Evolutionary conservation across 345 rosid genomes (phyloP).

Genomic region (Bretschneidera sinensis): DNA sequence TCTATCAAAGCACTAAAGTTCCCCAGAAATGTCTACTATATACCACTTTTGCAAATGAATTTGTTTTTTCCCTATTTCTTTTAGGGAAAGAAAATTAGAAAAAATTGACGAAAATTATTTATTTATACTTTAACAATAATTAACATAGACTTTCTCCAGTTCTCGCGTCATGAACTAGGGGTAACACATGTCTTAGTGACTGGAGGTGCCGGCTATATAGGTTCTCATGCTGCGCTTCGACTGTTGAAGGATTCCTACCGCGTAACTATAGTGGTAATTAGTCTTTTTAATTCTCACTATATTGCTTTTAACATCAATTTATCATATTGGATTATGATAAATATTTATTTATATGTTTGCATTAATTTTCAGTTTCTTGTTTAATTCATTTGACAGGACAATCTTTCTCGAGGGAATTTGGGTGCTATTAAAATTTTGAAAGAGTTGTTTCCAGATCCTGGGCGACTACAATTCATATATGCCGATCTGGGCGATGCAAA

Average conservation of each 20-base stretch:
- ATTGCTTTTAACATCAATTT: too few species aligned
- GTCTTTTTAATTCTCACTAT: too few species aligned
- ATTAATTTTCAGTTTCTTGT: too few species aligned
- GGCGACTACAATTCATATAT: slow-evolving; percentile 51
- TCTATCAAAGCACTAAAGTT: too few species aligned
- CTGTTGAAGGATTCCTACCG: slow-evolving; percentile 61
- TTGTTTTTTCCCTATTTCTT: too few species aligned
- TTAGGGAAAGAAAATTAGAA: too few species aligned
- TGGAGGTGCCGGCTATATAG: slow-evolving; percentile 80
- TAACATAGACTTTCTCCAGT: slow-evolving; percentile 38
- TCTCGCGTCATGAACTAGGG: slow-evolving; percentile 40
- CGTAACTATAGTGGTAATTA: slow-evolving; percentile 64
- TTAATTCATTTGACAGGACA: slow-evolving; percentile 50
- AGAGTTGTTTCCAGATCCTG: slow-evolving; percentile 45
- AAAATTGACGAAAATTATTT: too few species aligned
- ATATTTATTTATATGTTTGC: too few species aligned
- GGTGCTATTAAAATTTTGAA: slow-evolving; percentile 47
- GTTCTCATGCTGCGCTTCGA: slow-evolving; percentile 69
- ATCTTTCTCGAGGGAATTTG: slow-evolving; percentile 51
- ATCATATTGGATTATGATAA: too few species aligned
- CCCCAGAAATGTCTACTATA: too few species aligned
- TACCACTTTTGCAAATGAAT: too few species aligned
- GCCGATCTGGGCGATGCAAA: slow-evolving; percentile 57
- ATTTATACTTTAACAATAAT: too few species aligned
- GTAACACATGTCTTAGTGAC: slow-evolving; percentile 66